phyloP scores from a whole-genome alignment of 345 rosid genomes.

The Eucalyptus dawsonii region DNA sequence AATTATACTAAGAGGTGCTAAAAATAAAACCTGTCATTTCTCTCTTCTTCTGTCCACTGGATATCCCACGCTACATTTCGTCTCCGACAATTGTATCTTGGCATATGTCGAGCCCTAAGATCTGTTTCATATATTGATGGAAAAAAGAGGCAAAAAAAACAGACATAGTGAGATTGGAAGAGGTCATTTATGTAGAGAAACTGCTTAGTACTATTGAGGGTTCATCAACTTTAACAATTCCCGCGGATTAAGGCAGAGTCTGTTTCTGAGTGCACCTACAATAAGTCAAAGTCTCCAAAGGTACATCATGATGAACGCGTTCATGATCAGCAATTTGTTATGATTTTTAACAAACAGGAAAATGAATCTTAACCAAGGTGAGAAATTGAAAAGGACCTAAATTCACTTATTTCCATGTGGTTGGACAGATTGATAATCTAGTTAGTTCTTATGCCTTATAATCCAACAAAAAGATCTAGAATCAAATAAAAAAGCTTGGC shows the following conservation, averaged over 20 bases:
- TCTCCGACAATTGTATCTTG: slow-evolving; percentile 72
- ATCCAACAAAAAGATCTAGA: background rate
- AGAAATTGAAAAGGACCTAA: background rate
- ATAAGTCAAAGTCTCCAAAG: background rate
- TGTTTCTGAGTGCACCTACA: background rate
- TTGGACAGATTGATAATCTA: background rate
- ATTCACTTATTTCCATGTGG: background rate
- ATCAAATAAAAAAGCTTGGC: background rate
- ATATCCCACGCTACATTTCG: slow-evolving; percentile 74
- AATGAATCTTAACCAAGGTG: background rate
- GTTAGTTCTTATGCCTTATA: background rate
- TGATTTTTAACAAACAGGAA: background rate
- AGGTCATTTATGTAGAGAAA: background rate
- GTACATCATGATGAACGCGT: background rate
- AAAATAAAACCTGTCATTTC: slow-evolving; percentile 63
- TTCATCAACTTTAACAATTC: background rate
- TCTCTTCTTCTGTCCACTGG: slow-evolving; percentile 83
- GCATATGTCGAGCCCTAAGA: slow-evolving; percentile 78
- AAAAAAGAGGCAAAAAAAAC: background rate
- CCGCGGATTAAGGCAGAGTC: background rate
- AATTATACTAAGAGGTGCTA: background rate
- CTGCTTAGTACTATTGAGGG: background rate
- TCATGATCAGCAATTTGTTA: background rate
- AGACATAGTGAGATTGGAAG: background rate
- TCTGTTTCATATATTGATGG: slow-evolving; percentile 10